Evolutionary conservation across 495 filamentous ascomycete genomes (phyloP).

Genomic region (Cairneyella variabilis): DNA sequence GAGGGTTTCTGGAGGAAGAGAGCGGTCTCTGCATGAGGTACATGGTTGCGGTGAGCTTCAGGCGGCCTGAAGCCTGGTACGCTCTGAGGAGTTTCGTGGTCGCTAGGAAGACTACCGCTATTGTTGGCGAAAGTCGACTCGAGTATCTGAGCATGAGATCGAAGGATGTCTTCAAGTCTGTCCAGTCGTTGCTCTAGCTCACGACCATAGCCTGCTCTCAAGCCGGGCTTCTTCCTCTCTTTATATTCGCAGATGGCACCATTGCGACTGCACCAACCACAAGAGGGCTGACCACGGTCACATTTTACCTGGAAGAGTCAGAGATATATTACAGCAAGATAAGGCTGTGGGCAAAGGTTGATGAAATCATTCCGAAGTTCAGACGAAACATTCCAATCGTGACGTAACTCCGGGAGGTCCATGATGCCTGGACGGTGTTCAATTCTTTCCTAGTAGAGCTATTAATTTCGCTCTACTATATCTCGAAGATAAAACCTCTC

Average conservation of each 20-base stretch:
- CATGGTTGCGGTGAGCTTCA: constrained; percentile 37
- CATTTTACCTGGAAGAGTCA: constrained; percentile 59
- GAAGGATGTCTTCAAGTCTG: constrained; percentile 47
- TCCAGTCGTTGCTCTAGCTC: constrained; percentile 80
- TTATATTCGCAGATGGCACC: constrained; percentile 75
- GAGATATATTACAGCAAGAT: too few relatives aligned
- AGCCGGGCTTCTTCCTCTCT: constrained; percentile 78
- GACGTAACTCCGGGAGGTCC: too few relatives aligned
- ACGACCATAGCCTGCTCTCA: constrained; percentile 73
- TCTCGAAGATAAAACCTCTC: too few relatives aligned
- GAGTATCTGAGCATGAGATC: constrained; percentile 44
- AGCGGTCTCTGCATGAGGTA: constrained; percentile 57
- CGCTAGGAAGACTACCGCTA: constrained; percentile 41
- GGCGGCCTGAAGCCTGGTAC: constrained; percentile 30
- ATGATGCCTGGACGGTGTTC: too few relatives aligned
- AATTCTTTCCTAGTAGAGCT: too few relatives aligned
- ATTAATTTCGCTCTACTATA: too few relatives aligned
- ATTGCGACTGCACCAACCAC: constrained; percentile 85
- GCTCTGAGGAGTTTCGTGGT: constrained; percentile 35
- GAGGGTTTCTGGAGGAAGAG: constrained; percentile 60
- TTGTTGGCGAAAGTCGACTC: constrained; percentile 30
- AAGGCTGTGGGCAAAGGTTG: too few relatives aligned
- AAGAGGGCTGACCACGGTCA: constrained; percentile 77
- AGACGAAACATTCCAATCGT: too few relatives aligned
- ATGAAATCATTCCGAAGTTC: too few relatives aligned